Evolutionary conservation across 2,329 filamentous ascomycete genomes (phyloP), one percentile per base, ranked within the genome.

Genomic region (Colletotrichum navitas): DNA sequence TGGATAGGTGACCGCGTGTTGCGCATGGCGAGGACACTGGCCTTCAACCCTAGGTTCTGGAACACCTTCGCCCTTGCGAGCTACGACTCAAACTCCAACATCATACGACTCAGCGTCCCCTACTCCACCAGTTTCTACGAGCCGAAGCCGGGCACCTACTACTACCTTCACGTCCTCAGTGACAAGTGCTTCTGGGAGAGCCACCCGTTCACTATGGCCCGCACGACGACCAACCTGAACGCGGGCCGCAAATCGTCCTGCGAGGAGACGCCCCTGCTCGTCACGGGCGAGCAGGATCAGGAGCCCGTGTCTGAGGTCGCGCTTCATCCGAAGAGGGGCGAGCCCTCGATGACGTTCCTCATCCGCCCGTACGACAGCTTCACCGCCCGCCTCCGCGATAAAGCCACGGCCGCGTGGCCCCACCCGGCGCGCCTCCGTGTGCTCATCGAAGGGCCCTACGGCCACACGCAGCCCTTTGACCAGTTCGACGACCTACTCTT

Each of bases 1-100:
- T 90, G 88, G 88, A 61, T 81, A 0, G 74, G 83, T 1, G 88
- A 90, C 64, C 83, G 88, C 2, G 60, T 84, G 10, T 66, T 87
- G 0, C 84, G 88, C 0, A 68, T 84, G 5, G 63, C 80, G 0
- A 84, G 87, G 1, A 80, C 84, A 26, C 49, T 83, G 5, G 76
- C 79, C 2, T 84, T 85, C 74, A 85, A 84, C 73, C 76, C 77
- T 1, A 76, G 70, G 45, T 77, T 81, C 56, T 84, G 82, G 80
- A 76, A 79, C 2, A 82, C 80, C 0, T 75, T 74, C 34, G 82
- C 80, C 0, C 67, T 75, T 1, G 80, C 79, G 1, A 77, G 78
- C 0, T 86, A 82, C 72, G 79, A 81, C 63, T 68, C 76, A 0
- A 75, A 78, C 1, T 78, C 83, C 51, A 83, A 86, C 71, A 84